These are phyloP conservation scores for Wickerhamiella domercqiae DNA, from an alignment of 805 yeast genomes.

Conservation along the genomic window DNA sequence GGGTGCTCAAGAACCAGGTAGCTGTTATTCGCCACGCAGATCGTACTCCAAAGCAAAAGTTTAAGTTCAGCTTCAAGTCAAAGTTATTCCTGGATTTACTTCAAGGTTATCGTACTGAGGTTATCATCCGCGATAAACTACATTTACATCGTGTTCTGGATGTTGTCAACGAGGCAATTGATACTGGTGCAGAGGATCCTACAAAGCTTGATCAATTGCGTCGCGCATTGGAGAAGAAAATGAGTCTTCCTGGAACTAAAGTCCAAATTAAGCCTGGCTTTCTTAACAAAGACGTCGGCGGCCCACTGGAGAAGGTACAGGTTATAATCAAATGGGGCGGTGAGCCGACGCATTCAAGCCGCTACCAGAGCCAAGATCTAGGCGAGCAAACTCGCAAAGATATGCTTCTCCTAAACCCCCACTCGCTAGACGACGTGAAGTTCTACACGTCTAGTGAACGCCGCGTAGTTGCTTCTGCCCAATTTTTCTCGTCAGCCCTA, in stretches of 20 bases:
- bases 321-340: constrained; percentile 98
- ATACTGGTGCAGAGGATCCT: constrained; percentile 63
- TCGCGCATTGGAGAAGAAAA: constrained; percentile 74
- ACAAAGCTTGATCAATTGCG: constrained; percentile 62
- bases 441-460: constrained; percentile 89
- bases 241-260: constrained; percentile 89
- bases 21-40: constrained; percentile 93
- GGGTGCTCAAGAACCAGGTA: constrained; percentile 92
- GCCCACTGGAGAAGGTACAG: constrained; percentile 82
- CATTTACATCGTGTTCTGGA: constrained; percentile 75
- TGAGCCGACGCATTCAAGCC: constrained; percentile 96
- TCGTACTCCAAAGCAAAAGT: constrained; percentile 95
- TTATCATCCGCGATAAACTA: constrained; percentile 77
- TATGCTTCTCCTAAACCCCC: constrained; percentile 67
- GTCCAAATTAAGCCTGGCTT: constrained; percentile 76
- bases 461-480: constrained; percentile 86
- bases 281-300: constrained; percentile 26
- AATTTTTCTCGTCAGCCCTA: constrained; percentile 65
- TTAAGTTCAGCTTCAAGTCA: constrained; percentile 85
- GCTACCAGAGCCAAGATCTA: constrained; percentile 82
- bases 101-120: constrained; percentile 92
- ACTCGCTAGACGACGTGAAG: constrained; percentile 69
- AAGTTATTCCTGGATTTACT: constrained; percentile 71
- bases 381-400: constrained; percentile 95
- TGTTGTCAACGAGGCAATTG: constrained; percentile 66